phyloP scores from a whole-genome alignment of 106 monocot species.

The Acanthochlamys bracteata region DNA sequence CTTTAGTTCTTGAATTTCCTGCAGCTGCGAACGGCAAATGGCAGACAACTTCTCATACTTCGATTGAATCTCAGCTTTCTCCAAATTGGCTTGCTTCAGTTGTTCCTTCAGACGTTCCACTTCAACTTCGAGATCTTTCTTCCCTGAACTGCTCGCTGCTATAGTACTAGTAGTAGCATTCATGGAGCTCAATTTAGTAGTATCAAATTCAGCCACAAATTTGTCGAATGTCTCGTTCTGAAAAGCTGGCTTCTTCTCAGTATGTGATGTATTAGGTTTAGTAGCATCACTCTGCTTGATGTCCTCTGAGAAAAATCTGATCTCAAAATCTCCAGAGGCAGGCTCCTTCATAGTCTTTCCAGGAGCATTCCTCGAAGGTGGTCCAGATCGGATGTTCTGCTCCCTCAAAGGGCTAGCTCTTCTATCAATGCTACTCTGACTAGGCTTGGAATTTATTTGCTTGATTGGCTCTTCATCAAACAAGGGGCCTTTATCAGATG shows the following conservation, averaged over 20 bases:
- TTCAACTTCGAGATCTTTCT: constrained; percentile 50
- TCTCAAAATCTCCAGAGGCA: constrained; percentile 56
- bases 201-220: constrained; percentile 67
- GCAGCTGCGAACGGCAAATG: constrained; percentile 86
- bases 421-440: constrained; percentile 14
- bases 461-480: constrained; percentile 48
- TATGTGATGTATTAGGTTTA: constrained; percentile 19
- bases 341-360: constrained; percentile 22
- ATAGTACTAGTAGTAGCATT: constrained; percentile 8
- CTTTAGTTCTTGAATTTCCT: constrained; percentile 92
- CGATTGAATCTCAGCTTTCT: constrained; percentile 68
- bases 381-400: not conserved
- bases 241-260: constrained; percentile 20
- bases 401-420: constrained; percentile 17
- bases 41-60: constrained; percentile 87
- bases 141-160: constrained; percentile 13
- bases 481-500: constrained; percentile 26
- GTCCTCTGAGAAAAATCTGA: constrained; percentile 51
- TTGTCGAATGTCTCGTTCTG: constrained; percentile 44
- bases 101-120: constrained; percentile 64
- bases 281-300: constrained; percentile 21
- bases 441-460: constrained; percentile 20
- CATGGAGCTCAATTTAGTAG: constrained; percentile 21
- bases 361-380: constrained; percentile 2
- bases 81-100: constrained; percentile 60